These are phyloP conservation scores for Tetratostichococcus sp. DNA, from an alignment of 139 green algal species.

Conservation along the genomic window DNA sequence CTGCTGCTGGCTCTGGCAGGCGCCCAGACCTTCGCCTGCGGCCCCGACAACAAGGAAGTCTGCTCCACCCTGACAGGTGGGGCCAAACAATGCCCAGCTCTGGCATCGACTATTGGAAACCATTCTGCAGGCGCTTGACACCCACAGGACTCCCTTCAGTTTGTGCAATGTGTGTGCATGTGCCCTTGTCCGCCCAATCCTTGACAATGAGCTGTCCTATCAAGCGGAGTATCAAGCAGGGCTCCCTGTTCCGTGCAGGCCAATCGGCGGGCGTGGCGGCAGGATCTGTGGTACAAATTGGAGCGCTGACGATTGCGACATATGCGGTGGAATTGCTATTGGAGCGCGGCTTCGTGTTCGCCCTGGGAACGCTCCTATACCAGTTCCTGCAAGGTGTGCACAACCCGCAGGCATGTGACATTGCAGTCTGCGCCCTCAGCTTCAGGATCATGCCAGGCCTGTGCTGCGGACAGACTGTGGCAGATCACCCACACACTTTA, in stretches of 20 bases:
- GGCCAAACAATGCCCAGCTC: constrained; percentile 1
- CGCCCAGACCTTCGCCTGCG: not conserved
- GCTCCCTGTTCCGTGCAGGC: not conserved
- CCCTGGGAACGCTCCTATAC: constrained; percentile 27
- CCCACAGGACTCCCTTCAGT: too few relatives aligned
- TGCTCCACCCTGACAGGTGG: not conserved
- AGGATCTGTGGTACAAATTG: constrained; percentile 62
- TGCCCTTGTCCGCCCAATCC: too few relatives aligned
- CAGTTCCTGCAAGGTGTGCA: constrained; percentile 41
- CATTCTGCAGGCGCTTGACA: too few relatives aligned
- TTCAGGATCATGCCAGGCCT: too few relatives aligned
- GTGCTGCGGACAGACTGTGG: too few relatives aligned
- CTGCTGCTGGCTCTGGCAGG: constrained; percentile 43
- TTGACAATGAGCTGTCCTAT: too few relatives aligned
- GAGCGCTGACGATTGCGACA: constrained; percentile 58
- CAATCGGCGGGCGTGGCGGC: not conserved
- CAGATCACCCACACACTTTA: too few relatives aligned
- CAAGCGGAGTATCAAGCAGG: too few relatives aligned
- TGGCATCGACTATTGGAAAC: too few relatives aligned
- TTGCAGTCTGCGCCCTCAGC: too few relatives aligned
- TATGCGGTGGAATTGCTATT: constrained; percentile 62
- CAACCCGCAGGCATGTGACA: not conserved
- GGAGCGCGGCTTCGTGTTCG: constrained; percentile 52
- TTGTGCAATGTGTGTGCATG: too few relatives aligned
- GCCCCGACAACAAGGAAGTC: not conserved